Percentiles rank a stretch among this genome's conserved stretches.
These are phyloP conservation scores for Kernera saxatilis DNA, from an alignment of 345 rosid species.

Conservation along the genomic window DNA sequence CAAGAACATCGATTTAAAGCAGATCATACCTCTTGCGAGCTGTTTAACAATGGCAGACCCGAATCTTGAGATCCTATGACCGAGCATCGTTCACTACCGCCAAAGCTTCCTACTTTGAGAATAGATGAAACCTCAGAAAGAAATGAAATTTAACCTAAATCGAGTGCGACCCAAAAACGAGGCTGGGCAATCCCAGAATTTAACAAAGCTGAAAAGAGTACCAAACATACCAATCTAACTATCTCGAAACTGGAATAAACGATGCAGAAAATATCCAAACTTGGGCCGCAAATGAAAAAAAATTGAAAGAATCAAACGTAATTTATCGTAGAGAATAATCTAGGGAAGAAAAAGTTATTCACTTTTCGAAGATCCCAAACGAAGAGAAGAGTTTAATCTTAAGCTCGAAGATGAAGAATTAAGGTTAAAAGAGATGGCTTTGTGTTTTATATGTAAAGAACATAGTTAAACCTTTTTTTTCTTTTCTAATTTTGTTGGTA, in stretches of 20 bases:
- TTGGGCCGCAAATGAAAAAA: neutral
- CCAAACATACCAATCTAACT: neutral
- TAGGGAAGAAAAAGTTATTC: neutral
- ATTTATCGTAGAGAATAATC: neutral
- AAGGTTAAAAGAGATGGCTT: neutral
- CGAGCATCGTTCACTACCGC: constrained; percentile 34
- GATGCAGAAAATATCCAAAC: neutral
- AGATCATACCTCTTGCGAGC: constrained; percentile 43
- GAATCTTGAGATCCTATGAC: constrained; percentile 39
- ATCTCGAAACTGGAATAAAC: neutral
- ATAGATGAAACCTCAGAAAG: constrained; percentile 8
- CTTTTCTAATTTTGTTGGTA: neutral
- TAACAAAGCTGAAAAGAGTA: neutral
- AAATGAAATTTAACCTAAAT: constrained; percentile 8
- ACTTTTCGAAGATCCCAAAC: neutral
- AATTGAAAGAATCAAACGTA: neutral
- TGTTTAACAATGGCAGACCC: constrained; percentile 39
- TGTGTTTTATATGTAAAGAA: neutral
- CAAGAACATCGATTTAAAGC: neutral
- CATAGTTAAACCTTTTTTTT: neutral
- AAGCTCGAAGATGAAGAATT: neutral
- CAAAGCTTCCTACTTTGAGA: neutral
- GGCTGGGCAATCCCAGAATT: neutral
- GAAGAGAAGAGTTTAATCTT: neutral
- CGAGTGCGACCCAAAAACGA: neutral